These are phyloP conservation scores for Teunomyces pallodes DNA, from an alignment of 805 yeast genomes.

Conservation along the genomic window DNA sequence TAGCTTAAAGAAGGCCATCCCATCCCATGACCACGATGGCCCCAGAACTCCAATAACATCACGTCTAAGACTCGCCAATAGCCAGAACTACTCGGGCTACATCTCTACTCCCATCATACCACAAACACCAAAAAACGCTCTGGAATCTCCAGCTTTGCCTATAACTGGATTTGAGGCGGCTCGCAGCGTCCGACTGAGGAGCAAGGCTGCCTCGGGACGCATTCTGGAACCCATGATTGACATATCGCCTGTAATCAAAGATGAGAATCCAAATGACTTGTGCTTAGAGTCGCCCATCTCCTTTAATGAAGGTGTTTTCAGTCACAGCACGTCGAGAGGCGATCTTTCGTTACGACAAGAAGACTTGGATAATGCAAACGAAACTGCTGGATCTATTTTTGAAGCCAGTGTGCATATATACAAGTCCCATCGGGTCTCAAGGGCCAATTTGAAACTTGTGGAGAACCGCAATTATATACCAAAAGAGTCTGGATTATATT, in stretches of 20 bases:
- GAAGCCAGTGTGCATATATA: slow-evolving; percentile 15
- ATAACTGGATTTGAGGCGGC: background rate
- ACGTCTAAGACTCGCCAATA: background rate
- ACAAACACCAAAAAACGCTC: background rate
- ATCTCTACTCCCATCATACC: background rate
- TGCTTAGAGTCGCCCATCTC: slow-evolving; percentile 5
- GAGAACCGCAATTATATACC: background rate
- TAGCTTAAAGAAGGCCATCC: background rate
- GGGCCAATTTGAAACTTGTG: slow-evolving; percentile 5
- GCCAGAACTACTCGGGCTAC: background rate
- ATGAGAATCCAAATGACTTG: background rate
- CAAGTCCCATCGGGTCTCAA: slow-evolving; percentile 8
- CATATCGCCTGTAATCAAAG: background rate
- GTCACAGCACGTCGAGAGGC: slow-evolving; percentile 15
- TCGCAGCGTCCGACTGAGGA: background rate
- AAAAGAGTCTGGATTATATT: background rate
- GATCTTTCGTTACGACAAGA: slow-evolving; percentile 8
- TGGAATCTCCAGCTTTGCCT: background rate
- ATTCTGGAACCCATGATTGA: background rate
- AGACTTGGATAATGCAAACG: slow-evolving; percentile 6
- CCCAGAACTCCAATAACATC: background rate
- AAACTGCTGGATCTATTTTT: slow-evolving; percentile 10
- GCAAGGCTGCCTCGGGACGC: background rate
- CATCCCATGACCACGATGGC: background rate
- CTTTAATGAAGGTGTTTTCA: slow-evolving; percentile 13